Evolutionary conservation across 1,284 basidiomycete species (phyloP).

Genomic region (Singerocomus rubriflavus): DNA sequence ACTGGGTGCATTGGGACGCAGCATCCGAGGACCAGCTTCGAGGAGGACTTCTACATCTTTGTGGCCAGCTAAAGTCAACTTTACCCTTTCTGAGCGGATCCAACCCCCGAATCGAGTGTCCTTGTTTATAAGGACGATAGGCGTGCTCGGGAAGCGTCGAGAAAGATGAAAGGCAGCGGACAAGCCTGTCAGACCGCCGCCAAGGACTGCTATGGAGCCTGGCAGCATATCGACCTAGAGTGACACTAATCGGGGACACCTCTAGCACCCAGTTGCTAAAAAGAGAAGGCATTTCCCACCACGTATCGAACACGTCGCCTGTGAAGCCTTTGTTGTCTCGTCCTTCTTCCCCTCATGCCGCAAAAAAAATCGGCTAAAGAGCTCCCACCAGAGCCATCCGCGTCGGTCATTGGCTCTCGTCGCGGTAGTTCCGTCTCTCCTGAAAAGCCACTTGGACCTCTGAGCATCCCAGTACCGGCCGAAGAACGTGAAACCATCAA

Average conservation of each 20-base stretch:
- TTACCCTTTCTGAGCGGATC: constrained; percentile 66
- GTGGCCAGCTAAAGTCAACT: constrained; percentile 28
- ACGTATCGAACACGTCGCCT: constrained; percentile 25
- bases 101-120: constrained; percentile 75
- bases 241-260: background rate
- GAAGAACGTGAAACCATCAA: constrained; percentile 66
- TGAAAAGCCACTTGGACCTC: constrained; percentile 50
- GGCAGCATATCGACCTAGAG: constrained; percentile 21
- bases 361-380: constrained; percentile 19
- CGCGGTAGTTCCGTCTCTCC: constrained; percentile 36
- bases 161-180: constrained; percentile 79
- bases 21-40: constrained; percentile 81
- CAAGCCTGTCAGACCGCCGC: constrained; percentile 81
- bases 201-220: constrained; percentile 63
- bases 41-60: constrained; percentile 50
- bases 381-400: constrained; percentile 11
- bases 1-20: constrained; percentile 70
- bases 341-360: constrained; percentile 17
- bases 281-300: constrained; percentile 24
- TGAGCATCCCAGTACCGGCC: constrained; percentile 44
- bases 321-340: constrained; percentile 1
- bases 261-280: background rate
- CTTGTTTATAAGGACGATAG: constrained; percentile 71
- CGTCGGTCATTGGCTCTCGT: constrained; percentile 18
- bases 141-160: constrained; percentile 55